Evolutionary conservation across 257 asterid species (phyloP).

Genomic region (Solanum ossicruentum): DNA sequence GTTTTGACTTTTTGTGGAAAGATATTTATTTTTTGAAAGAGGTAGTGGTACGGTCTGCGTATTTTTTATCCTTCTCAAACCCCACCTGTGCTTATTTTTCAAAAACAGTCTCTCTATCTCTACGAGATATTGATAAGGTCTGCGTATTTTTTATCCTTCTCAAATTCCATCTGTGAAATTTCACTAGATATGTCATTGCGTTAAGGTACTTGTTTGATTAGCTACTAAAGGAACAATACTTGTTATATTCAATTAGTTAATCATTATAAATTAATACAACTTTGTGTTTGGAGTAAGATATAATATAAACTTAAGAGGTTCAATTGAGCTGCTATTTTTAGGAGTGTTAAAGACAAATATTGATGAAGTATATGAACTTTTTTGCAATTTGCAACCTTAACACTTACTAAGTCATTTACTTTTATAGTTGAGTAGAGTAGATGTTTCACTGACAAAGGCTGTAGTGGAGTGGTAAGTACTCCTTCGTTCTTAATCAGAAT

Average conservation of each 20-base stretch:
- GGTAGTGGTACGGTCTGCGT: too few species aligned
- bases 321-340: not conserved
- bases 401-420: not conserved
- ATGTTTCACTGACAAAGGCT: not conserved
- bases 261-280: not conserved
- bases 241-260: not conserved
- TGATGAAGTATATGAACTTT: not conserved
- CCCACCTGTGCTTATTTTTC: too few species aligned
- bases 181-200: too few species aligned
- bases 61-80: too few species aligned
- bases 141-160: too few species aligned
- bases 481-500: too few species aligned
- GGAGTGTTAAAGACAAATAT: not conserved
- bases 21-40: not conserved
- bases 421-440: not conserved
- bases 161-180: accelerated
- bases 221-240: not conserved
- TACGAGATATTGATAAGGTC: too few species aligned
- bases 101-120: too few species aligned
- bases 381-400: not conserved
- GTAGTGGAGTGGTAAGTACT: too few species aligned
- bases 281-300: not conserved
- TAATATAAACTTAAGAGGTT: not conserved
- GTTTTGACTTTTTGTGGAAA: not conserved
- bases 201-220: too few species aligned